phyloP scores from a whole-genome alignment of 495 filamentous ascomycete species.

The Hyaloscypha bicolor region DNA sequence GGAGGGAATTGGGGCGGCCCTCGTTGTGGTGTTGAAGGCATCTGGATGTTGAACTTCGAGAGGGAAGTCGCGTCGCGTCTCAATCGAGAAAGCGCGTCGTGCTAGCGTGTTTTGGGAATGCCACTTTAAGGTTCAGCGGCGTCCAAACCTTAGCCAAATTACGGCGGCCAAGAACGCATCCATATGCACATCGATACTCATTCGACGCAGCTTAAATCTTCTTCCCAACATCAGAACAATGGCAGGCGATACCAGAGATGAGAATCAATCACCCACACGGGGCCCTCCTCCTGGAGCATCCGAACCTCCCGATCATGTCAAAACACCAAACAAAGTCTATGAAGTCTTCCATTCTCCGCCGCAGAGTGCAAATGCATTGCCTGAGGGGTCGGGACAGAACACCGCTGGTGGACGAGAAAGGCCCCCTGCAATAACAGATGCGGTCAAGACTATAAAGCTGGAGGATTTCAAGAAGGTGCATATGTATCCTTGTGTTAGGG shows the following conservation, averaged over 20 bases:
- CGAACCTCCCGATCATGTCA: slow-evolving; percentile 37
- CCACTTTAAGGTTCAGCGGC: slow-evolving; percentile 3
- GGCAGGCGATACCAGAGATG: slow-evolving; percentile 38
- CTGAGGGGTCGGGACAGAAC: slow-evolving; percentile 34
- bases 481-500: slow-evolving; percentile 80
- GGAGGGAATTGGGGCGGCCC: background rate
- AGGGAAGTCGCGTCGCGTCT: slow-evolving; percentile 18
- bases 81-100: background rate
- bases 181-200: background rate
- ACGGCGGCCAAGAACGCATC: background rate
- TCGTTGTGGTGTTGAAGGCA: background rate
- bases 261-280: slow-evolving; percentile 31
- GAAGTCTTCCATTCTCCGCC: slow-evolving; percentile 41
- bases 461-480: slow-evolving; percentile 75
- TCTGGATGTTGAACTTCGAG: background rate
- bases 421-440: slow-evolving; percentile 60
- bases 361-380: slow-evolving; percentile 33
- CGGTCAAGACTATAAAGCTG: slow-evolving; percentile 63
- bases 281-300: slow-evolving; percentile 42
- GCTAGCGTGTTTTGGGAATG: background rate
- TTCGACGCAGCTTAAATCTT: background rate
- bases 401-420: slow-evolving; percentile 49
- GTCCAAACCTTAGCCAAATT: background rate
- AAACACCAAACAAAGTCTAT: slow-evolving; percentile 36
- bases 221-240: slow-evolving; percentile 20